Evolutionary conservation across 352 stramenopile species (phyloP).

Genomic region (Globisporangium yorkense): DNA sequence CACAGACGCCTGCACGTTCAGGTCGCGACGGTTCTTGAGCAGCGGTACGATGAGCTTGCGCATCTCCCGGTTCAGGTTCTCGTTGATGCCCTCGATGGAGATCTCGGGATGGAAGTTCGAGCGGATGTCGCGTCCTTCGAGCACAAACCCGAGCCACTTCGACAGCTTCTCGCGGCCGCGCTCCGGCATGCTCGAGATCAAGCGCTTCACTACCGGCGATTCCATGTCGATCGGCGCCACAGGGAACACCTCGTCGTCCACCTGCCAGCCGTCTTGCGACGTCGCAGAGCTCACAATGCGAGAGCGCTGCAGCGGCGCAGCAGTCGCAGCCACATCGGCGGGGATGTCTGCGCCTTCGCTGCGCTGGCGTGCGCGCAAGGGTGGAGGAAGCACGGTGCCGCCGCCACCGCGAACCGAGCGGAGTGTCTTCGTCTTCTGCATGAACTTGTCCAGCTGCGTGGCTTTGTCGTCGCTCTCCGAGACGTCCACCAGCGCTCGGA

Average conservation of each 20-base stretch:
- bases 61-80: constrained; percentile 59
- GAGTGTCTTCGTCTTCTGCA: constrained; percentile 50
- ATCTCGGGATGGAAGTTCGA: constrained; percentile 68
- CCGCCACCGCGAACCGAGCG: constrained; percentile 53
- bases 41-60: constrained; percentile 63
- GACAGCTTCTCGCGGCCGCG: constrained; percentile 56
- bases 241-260: constrained; percentile 63
- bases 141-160: constrained; percentile 69
- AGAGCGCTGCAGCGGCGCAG: constrained; percentile 11
- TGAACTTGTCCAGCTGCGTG: constrained; percentile 37
- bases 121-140: constrained; percentile 66
- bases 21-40: constrained; percentile 61
- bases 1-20: constrained; percentile 58
- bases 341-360: neutral
- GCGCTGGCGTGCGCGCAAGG: neutral
- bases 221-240: constrained; percentile 69
- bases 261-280: constrained; percentile 38
- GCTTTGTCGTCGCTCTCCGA: constrained; percentile 36
- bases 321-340: constrained; percentile 2
- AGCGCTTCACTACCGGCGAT: constrained; percentile 58
- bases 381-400: constrained; percentile 2
- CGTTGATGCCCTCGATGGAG: constrained; percentile 60
- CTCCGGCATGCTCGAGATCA: constrained; percentile 63
- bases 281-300: constrained; percentile 22
- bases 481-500: constrained; percentile 38